Evolutionary conservation across 2,329 filamentous ascomycete species (phyloP), one percentile per base, ranked within the genome.

Genomic region (Alternaria triticina): DNA sequence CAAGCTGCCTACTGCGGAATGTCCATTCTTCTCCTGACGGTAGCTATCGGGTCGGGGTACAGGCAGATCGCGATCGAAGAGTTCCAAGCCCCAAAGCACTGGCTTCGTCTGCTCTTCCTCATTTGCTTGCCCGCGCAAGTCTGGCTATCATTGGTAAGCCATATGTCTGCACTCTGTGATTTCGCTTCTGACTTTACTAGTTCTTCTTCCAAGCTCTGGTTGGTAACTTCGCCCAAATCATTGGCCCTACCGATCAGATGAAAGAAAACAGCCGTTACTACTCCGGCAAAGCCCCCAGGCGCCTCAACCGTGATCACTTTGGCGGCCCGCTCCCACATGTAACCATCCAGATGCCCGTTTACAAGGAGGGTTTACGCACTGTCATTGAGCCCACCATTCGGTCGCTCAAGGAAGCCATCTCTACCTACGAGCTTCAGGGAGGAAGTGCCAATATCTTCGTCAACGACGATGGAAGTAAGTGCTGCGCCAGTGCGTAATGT

Each of bases 281-380:
- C 81, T 95, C 92, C 0, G 92, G 91, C 1, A 83, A 85, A 27
- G 57, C 72, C 10, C 74, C 76, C 1, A 65, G 63, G n/a, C 69
- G 74, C n/a, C 85, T 90, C 9, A 89, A 90, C 2, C 86, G 86
- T 20, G 70, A 75, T 54, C 66, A 62, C 5, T 65, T 62, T 84
- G 91, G 51, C 79, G 82, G 80, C 1, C 56, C 52, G 75, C 83
- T 94, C 15, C 91, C 91, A 3, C 91, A 93, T 74, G 85, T 93
- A 67, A 85, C 82, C 4, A 91, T 96, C 45, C 93, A 97, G 75
- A 94, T 92, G 77, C 93, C 93, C 5, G 91, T 96, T 0, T 96
- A 96, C 83, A 96, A 95, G 79, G 93, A 96, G 78, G 92, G 92
- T 68, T 85, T 96, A 3, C 82, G 82, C 36, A 88, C 84, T 65